Evolutionary conservation across 306 rosid genomes (phyloP).

Genomic region (Fragaria vesca): DNA sequence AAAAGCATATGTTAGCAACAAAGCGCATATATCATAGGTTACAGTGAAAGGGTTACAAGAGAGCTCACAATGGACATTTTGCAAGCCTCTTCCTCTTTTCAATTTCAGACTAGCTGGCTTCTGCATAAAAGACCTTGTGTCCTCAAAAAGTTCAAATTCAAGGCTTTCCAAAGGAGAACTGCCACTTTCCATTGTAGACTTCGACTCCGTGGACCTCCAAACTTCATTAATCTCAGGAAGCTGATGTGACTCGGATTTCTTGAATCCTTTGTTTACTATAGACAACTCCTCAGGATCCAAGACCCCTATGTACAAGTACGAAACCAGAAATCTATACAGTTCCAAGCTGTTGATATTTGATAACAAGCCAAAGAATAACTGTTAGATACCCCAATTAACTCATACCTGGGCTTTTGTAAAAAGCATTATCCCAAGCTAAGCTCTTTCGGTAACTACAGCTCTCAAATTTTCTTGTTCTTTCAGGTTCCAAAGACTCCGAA

Average conservation of each 20-base stretch:
- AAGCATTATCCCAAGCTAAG: constrained; percentile 68
- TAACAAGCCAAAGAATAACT: neutral
- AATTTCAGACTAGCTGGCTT: constrained; percentile 24
- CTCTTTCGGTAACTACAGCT: constrained; percentile 42
- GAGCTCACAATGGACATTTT: constrained; percentile 17
- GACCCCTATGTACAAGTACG: constrained; percentile 39
- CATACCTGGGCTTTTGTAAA: constrained; percentile 59
- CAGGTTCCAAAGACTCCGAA: constrained; percentile 35
- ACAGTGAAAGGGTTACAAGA: no score
- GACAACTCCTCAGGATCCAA: constrained; percentile 55
- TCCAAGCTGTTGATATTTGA: neutral
- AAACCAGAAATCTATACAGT: neutral
- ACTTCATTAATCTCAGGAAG: constrained; percentile 35
- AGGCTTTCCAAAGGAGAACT: constrained; percentile 47
- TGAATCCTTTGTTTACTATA: constrained; percentile 46
- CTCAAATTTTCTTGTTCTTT: constrained; percentile 12
- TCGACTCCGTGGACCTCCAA: constrained; percentile 44
- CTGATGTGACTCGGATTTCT: constrained; percentile 30
- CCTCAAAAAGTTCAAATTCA: constrained; percentile 55
- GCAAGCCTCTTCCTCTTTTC: constrained; percentile 25
- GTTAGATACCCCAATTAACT: neutral
- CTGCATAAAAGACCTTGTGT: constrained; percentile 24
- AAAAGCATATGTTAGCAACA: neutral
- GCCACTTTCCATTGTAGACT: constrained; percentile 27
- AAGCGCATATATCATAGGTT: neutral